These are phyloP conservation scores for Botrytis pseudocinerea DNA, from an alignment of 2,329 filamentous ascomycete species.

Conservation along the genomic window DNA sequence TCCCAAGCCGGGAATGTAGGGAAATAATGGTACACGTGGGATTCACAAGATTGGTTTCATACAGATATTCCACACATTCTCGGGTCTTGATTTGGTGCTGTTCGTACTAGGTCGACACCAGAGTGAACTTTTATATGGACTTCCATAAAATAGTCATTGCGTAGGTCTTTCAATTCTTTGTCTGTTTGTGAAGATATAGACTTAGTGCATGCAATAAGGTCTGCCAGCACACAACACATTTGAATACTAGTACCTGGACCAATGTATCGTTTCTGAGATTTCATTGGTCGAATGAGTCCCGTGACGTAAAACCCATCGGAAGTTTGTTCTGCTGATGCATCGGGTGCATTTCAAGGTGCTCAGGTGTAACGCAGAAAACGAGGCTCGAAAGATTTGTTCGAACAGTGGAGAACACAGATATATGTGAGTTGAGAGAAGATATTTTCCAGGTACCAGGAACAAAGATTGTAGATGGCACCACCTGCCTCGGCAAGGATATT, in stretches of 20 bases:
- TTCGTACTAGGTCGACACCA: background rate
- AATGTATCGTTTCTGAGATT: background rate
- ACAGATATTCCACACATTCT: background rate
- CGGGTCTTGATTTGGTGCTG: background rate
- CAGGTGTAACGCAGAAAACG: background rate
- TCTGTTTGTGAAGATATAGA: background rate
- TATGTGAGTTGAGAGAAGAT: background rate
- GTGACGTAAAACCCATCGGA: constrained; percentile 4
- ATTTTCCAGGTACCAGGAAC: constrained; percentile 23
- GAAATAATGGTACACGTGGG: background rate
- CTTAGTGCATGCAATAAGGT: constrained; percentile 1
- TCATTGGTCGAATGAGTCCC: background rate
- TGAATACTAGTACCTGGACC: background rate
- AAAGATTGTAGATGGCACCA: constrained; percentile 7
- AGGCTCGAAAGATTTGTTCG: background rate
- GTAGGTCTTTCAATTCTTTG: background rate
- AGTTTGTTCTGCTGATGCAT: constrained; percentile 4
- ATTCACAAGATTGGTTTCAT: background rate
- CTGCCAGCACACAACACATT: constrained; percentile 10
- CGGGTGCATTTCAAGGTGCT: background rate
- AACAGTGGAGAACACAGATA: background rate
- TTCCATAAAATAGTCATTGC: constrained; percentile 1
- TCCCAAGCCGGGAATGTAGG: background rate
- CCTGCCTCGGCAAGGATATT: background rate
- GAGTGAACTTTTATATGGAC: background rate